Evolutionary conservation across 768 basidiomycete species (phyloP).

Genomic region (Agrocybe praecox): DNA sequence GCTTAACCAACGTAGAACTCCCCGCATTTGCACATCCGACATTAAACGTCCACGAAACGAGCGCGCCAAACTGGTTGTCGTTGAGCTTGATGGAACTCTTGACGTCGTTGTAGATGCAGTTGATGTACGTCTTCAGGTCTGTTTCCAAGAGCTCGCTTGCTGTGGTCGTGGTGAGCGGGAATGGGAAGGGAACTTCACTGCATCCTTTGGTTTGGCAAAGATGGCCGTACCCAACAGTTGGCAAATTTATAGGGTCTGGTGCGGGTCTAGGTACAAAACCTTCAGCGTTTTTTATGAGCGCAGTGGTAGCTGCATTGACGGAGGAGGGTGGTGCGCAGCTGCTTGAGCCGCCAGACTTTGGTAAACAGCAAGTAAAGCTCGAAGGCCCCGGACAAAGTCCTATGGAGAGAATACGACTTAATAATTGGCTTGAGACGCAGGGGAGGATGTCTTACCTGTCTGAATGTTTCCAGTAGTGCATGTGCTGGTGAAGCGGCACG

Average conservation of each 20-base stretch:
- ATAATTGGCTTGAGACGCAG: neutral
- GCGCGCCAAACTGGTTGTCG: slow-evolving; percentile 35
- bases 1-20: slow-evolving; percentile 25
- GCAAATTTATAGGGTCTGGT: slow-evolving; percentile 35
- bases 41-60: slow-evolving; percentile 34
- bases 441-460: slow-evolving; percentile 13
- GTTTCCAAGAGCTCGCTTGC: slow-evolving; percentile 27
- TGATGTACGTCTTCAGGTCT: slow-evolving; percentile 22
- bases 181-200: slow-evolving; percentile 30
- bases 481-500: slow-evolving; percentile 24
- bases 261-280: slow-evolving; percentile 32
- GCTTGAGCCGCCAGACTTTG: neutral
- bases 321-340: neutral
- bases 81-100: slow-evolving; percentile 23
- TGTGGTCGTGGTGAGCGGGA: slow-evolving; percentile 29
- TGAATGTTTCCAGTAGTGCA: slow-evolving; percentile 23
- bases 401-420: slow-evolving; percentile 1
- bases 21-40: slow-evolving; percentile 26
- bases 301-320: slow-evolving; percentile 28
- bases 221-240: slow-evolving; percentile 38
- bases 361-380: slow-evolving; percentile 28
- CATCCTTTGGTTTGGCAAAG: slow-evolving; percentile 28
- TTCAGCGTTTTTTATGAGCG: slow-evolving; percentile 30
- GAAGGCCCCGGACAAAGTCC: slow-evolving; percentile 30
- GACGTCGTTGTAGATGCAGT: slow-evolving; percentile 27